Evolutionary conservation across 768 basidiomycete genomes (phyloP).

Genomic region (Amanita pseudoporphyria): DNA sequence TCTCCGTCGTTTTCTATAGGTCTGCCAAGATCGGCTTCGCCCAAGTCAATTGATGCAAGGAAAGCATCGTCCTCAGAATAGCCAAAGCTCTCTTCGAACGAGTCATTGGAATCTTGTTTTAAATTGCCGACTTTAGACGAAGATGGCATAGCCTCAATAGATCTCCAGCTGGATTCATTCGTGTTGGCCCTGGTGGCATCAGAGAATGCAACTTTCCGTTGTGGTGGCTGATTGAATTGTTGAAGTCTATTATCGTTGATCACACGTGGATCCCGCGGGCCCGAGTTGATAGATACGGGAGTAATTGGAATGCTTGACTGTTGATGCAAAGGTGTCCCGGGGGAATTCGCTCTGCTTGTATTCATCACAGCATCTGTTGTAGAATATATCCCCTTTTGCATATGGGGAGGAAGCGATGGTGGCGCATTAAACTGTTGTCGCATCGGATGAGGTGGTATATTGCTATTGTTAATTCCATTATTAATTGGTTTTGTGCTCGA

Average conservation of each 20-base stretch:
- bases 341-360: conserved; percentile 11
- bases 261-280: background rate
- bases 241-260: background rate
- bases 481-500: conserved; percentile 3
- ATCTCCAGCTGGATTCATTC: conserved; percentile 10
- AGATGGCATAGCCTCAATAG: conserved; percentile 10
- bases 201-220: conserved; percentile 3
- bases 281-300: background rate
- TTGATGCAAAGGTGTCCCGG: conserved; percentile 14
- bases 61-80: conserved; percentile 65
- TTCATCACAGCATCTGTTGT: conserved; percentile 2
- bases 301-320: conserved; percentile 2
- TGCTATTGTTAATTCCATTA: conserved; percentile 12
- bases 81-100: conserved; percentile 31
- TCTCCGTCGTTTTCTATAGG: conserved; percentile 30
- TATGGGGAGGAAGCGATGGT: conserved; percentile 30
- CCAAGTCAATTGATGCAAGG: conserved; percentile 46
- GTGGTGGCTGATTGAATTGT: background rate
- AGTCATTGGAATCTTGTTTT: conserved; percentile 9
- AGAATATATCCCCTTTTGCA: conserved; percentile 15
- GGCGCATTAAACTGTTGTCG: conserved; percentile 18
- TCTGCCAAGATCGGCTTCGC: conserved; percentile 32
- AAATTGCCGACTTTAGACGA: conserved; percentile 9
- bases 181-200: background rate
- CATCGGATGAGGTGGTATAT: conserved; percentile 12